A percentile compares a stretch with the other conserved stretches of the same genome.
phyloP scores from a whole-genome alignment of 441 rosid genomes.

The Melastoma candidum region DNA sequence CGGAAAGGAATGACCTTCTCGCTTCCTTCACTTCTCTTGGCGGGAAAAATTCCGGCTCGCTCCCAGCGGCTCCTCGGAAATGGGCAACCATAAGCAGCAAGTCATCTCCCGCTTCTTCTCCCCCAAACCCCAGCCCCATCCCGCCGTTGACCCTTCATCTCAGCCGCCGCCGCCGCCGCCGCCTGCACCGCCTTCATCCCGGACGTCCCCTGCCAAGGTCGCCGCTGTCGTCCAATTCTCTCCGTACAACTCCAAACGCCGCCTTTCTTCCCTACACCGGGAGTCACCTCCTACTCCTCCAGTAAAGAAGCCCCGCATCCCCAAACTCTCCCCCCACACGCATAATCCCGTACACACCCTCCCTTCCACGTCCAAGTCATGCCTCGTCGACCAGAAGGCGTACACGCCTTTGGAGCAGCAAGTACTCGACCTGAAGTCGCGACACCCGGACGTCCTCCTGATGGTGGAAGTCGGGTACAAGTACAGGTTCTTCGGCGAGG shows the following conservation, averaged over 20 bases:
- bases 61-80: slow-evolving; percentile 2
- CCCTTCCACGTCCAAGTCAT: slow-evolving; percentile 10
- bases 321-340: slow-evolving; percentile 42
- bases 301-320: slow-evolving; percentile 29
- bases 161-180: slow-evolving; percentile 12
- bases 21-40: too few relatives aligned
- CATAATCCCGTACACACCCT: slow-evolving; percentile 24
- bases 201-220: slow-evolving; percentile 27
- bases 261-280: slow-evolving; percentile 47
- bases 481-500: slow-evolving; percentile 81
- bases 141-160: slow-evolving; percentile 11
- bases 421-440: slow-evolving; percentile 65
- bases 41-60: too few relatives aligned
- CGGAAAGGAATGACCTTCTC: too few relatives aligned
- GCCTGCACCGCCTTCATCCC: slow-evolving; percentile 19
- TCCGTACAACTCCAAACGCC: slow-evolving; percentile 66
- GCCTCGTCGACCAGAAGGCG: slow-evolving; percentile 18
- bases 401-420: slow-evolving; percentile 85
- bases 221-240: slow-evolving; percentile 67
- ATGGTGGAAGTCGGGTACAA: slow-evolving; percentile 96
- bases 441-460: slow-evolving; percentile 63
- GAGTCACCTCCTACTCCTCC: slow-evolving; percentile 15
- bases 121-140: slow-evolving; percentile 43
- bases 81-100: slow-evolving; percentile 86
- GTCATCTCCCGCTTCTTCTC: slow-evolving; percentile 85